Base-by-base conservation (phyloP, 148 eudicot species). In the Gaultheria prostrata region DNA sequence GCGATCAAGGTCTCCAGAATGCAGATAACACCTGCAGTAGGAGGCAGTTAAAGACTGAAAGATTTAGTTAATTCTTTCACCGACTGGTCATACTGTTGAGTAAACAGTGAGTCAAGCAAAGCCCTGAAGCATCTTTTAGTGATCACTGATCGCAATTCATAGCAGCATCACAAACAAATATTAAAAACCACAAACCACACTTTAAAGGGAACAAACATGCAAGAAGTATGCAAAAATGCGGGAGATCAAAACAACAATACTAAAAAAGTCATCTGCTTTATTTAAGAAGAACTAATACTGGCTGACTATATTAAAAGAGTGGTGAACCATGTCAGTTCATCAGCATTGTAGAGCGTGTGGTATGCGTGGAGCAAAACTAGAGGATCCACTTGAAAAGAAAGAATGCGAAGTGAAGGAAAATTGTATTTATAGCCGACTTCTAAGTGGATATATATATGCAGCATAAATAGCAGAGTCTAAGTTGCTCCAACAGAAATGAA, bases 11-110 rank as follows among this genome's bases (percentile, higher is more conserved):
- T 91, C 87, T 74, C 98, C 94, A 69, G 92, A 83, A 81, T 88
- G 90, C 83, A 96, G 86, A 91, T 90, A 93, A 88, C 98, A 94
- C 91, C 99, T 96, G 89, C 79, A 82, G 79, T 83, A 80, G 1
- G 56, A n/a, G 17, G 24, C 21, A 57, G 54, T 74, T 15, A 57
- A 30, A 26, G 69, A 51, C 12, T 72, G 9, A 11, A 73, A 21
- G 32, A 30, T 30, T 82, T 39, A 6, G n/a, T 78, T 33, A 24
- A 24, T n/a, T 18, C 53, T 24, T 39, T 13, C 26, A 35, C 3
- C 4, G 26, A 75, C 30, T 39, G 43, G 24, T 28, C 77, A 73
- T 3, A 8, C 57, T 43, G 45, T n/a, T 7, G 21, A 6, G 33
- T 11, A 24, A 15, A 24, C 17, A 53, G 46, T 8, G 33, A 39